Evolutionary conservation across 1,284 basidiomycete species (phyloP).

Genomic region (Ustanciosporium gigantosporum): DNA sequence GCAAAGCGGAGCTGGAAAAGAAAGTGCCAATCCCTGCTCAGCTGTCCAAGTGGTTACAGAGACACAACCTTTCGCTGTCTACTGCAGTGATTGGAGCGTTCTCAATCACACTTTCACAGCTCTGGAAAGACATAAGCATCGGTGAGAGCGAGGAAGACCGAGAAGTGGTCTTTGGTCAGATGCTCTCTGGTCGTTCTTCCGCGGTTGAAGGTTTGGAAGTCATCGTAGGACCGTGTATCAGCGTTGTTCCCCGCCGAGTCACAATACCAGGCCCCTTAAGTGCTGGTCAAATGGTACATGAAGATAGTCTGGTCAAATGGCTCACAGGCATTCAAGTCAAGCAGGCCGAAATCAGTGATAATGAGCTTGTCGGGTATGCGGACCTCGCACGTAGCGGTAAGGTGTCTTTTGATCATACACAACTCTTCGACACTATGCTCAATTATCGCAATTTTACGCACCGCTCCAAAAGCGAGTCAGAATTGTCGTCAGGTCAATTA

Average conservation of each 20-base stretch:
- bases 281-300: neutral
- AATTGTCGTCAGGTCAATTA: neutral
- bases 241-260: neutral
- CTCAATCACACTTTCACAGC: neutral
- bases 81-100: neutral
- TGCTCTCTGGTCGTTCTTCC: neutral
- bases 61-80: neutral
- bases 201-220: neutral
- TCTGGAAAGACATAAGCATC: no score
- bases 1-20: neutral
- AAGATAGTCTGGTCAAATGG: neutral
- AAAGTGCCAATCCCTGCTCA: neutral
- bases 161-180: conserved; percentile 2
- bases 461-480: neutral
- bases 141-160: neutral
- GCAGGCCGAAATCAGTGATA: conserved; percentile 1
- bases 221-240: neutral
- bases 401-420: neutral
- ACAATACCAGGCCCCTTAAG: neutral
- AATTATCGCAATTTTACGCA: conserved; percentile 2
- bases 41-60: neutral
- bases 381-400: neutral
- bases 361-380: neutral
- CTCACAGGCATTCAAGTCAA: neutral
- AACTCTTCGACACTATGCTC: conserved; percentile 1